Evolutionary conservation across 495 filamentous ascomycete genomes (phyloP), one percentile per base, ranked within the genome.

Genomic region (Penicillium macrosclerotiorum): DNA sequence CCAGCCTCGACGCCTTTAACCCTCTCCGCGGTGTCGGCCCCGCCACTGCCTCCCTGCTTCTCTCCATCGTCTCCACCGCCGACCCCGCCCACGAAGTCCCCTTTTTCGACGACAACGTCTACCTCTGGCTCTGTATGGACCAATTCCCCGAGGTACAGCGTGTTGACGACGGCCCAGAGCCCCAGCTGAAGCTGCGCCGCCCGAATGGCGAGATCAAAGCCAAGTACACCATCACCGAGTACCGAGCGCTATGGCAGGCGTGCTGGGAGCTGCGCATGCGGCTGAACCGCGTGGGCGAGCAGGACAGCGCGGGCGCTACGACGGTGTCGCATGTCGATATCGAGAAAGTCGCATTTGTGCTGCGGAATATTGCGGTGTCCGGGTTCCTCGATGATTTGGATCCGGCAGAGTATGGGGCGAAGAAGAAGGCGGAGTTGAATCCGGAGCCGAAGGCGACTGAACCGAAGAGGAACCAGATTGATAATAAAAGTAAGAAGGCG

Each of bases 91-190:
- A 68, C 0, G 65, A 74, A 14, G 70, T 83, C 8, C 79, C 86
- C 1, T 92, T 90, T 62, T 90, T 87, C 65, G 84, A 83, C 20
- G 87, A 92, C 51, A 86, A 90, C 66, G 68, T 80, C 16, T 90
- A 79, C 59, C 72, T 81, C 45, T 90, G 84, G 84, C 54, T 86
- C 11, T 78, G 72, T 60, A 56, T 59, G 11, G 41, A 49, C n/a
- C 48, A 47, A 8, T 66, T 49, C 35, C 55, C 64, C 5, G 22
- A 39, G 0, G 13, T 30, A n/a, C 7, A 11, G 5, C 17, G 23
- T 13, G 40, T 16, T 4, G 31, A 17, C 16, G 34, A 47, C 9
- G 33, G 16, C 5, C 18, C 35, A 39, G 62, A 43, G 47, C 48
- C 0, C 52, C 64, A n/a, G n/a, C n/a, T n/a, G 17, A 72, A 49